phyloP scores from a whole-genome alignment of 768 basidiomycete species.

The Rhodotorula graminis region DNA sequence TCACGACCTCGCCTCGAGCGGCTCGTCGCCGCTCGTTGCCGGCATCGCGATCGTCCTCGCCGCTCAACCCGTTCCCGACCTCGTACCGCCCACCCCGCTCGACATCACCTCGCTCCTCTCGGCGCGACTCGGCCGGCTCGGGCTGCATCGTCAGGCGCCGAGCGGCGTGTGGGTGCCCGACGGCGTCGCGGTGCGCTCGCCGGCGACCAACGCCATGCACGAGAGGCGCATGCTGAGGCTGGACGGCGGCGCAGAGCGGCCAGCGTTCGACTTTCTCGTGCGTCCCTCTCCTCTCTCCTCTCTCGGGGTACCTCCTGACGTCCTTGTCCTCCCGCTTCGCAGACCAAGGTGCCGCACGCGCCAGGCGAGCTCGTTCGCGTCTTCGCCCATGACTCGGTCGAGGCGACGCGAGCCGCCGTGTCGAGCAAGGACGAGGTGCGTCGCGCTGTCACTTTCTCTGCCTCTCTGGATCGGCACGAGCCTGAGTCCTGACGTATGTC shows the following conservation, averaged over 20 bases:
- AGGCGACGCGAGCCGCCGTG: not conserved
- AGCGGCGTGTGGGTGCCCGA: not conserved
- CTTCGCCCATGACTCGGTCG: not conserved
- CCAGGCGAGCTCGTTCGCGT: not conserved
- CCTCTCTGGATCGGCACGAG: no score
- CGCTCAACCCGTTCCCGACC: not conserved
- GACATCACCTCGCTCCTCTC: no score
- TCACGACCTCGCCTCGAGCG: not conserved
- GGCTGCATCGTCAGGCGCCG: not conserved
- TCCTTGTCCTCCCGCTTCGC: fast-evolving
- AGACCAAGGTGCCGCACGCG: constrained; percentile 4
- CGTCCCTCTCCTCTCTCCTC: not conserved
- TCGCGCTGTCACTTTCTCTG: not conserved
- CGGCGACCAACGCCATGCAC: no score
- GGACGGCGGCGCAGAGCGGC: not conserved
- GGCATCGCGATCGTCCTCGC: not conserved
- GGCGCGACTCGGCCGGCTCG: not conserved
- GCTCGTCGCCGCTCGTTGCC: not conserved
- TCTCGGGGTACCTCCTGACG: no score
- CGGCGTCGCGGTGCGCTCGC: not conserved
- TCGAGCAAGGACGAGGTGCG: constrained; percentile 3
- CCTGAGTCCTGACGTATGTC: no score
- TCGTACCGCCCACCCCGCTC: not conserved
- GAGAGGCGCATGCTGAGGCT: not conserved
- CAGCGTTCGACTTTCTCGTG: constrained; percentile 3